Evolutionary conservation across 345 rosid genomes (phyloP), one percentile per base, ranked within the genome.

Genomic region (Carallia brachiata): DNA sequence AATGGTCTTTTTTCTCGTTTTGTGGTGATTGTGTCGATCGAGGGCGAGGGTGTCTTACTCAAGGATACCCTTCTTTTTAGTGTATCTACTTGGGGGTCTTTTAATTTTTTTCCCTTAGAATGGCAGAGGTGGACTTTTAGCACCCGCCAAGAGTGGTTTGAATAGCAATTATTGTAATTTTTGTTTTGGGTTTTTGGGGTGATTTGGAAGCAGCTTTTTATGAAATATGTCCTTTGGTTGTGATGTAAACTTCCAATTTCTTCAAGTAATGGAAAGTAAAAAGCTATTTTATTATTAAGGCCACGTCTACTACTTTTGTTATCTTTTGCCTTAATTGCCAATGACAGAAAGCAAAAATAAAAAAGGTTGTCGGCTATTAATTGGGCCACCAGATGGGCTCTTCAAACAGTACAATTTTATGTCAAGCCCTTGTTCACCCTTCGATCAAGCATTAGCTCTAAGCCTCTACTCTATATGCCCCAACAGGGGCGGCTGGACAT

Each of bases 81-180:
- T 62, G 16, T 56, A 36, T 5, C 40, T 60, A 13, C 32, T 39
- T 16, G 57, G 75, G 81, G 54, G 23, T 7, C 36, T 36, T 62
- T 27, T 47, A 37, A 64, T 61, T 61, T 59, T 54, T 44, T 58
- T 63, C 68, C 62, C 19, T 19, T 52, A 63, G 78, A 62, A 71
- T 64, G 83, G 87, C 82, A 56, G 85, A 66, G 86, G 90, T 85
- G 81, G 87, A 67, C 62, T 81, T 64, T 73, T 18, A 73, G 85
- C 80, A 77, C 88, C 88, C 88, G 84, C 87, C 76, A 60, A 31
- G 67, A 52, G 65, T 32, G 15, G 52, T 66, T 62, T 71, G 28
- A 66, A 17, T 9, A 18, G 32, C 7, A 2, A 6, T 2, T 36
- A 36, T 62, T 66, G n/a, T 44, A 44, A 12, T 31, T n/a, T 8